These are phyloP conservation scores for Verticillium longisporum DNA, from an alignment of 2,329 filamentous ascomycete species.

Conservation along the genomic window DNA sequence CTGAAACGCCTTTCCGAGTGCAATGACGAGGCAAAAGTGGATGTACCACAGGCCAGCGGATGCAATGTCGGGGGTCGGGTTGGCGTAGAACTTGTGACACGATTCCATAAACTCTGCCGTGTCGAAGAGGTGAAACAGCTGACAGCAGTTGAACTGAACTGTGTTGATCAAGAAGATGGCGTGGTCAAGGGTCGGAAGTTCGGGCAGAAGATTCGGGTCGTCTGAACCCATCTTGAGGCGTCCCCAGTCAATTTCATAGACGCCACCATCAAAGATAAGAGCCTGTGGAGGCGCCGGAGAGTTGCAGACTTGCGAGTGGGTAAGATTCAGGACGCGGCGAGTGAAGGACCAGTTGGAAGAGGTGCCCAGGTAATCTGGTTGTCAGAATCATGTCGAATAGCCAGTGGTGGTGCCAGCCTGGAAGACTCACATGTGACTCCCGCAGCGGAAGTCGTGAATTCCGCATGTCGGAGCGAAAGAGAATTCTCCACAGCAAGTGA, in stretches of 20 bases:
- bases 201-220: slow-evolving; percentile 3
- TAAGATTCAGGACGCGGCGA: slow-evolving; percentile 39
- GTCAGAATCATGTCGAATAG: background rate
- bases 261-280: slow-evolving; percentile 41
- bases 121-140: slow-evolving; percentile 47
- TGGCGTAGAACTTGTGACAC: slow-evolving; percentile 20
- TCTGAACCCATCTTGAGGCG: slow-evolving; percentile 16
- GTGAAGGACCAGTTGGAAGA: slow-evolving; percentile 52
- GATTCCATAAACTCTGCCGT: slow-evolving; percentile 40
- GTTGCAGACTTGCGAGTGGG: slow-evolving; percentile 37
- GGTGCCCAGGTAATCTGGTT: slow-evolving; percentile 42
- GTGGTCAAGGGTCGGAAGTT: slow-evolving; percentile 34
- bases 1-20: slow-evolving; percentile 48
- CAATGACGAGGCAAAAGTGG: slow-evolving; percentile 47
- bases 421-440: slow-evolving; percentile 33
- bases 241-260: slow-evolving; percentile 47
- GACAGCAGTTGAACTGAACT: slow-evolving; percentile 49
- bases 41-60: slow-evolving; percentile 37
- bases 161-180: slow-evolving; percentile 47
- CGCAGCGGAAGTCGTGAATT: slow-evolving; percentile 31
- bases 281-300: slow-evolving; percentile 32
- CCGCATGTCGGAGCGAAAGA: slow-evolving; percentile 29
- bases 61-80: slow-evolving; percentile 10
- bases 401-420: background rate
- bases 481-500: slow-evolving; percentile 30